Conservation (phyloP, 495 filamentous ascomycete species). For the Talaromyces stipitatus region DNA sequence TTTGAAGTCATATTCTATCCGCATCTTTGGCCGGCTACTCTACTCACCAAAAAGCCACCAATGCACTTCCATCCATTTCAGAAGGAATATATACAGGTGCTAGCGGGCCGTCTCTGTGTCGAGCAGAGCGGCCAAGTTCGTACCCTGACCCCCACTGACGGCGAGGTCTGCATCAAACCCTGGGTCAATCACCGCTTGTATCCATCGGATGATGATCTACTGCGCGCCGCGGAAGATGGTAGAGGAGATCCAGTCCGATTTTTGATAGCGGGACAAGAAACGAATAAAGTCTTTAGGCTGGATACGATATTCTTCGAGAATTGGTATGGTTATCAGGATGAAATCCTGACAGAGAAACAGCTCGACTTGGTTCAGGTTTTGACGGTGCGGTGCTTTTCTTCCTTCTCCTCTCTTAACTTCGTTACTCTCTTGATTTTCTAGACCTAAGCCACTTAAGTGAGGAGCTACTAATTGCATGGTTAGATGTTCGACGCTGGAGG, state of each 20-base stretch:
- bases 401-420: not conserved
- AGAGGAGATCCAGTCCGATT: slow-evolving; percentile 10
- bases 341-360: slow-evolving; percentile 28
- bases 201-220: slow-evolving; percentile 13
- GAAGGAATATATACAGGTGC: slow-evolving; percentile 31
- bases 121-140: slow-evolving; percentile 27
- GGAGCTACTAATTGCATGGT: not conserved
- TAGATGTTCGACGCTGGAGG: slow-evolving; percentile 43
- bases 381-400: slow-evolving; percentile 19
- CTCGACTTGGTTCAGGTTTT: slow-evolving; percentile 39
- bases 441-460: not conserved
- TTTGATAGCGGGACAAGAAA: slow-evolving; percentile 20
- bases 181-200: slow-evolving; percentile 33
- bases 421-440: not conserved
- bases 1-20: too few species aligned
- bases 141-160: slow-evolving; percentile 20
- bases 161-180: slow-evolving; percentile 25
- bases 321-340: slow-evolving; percentile 47
- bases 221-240: slow-evolving; percentile 9
- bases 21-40: too few species aligned
- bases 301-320: slow-evolving; percentile 47
- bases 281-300: slow-evolving; percentile 16
- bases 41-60: too few species aligned
- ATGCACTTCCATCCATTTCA: too few species aligned
- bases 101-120: slow-evolving; percentile 26